These are phyloP conservation scores for Excoecaria agallocha DNA, from an alignment of 345 rosid genomes.

Conservation along the genomic window DNA sequence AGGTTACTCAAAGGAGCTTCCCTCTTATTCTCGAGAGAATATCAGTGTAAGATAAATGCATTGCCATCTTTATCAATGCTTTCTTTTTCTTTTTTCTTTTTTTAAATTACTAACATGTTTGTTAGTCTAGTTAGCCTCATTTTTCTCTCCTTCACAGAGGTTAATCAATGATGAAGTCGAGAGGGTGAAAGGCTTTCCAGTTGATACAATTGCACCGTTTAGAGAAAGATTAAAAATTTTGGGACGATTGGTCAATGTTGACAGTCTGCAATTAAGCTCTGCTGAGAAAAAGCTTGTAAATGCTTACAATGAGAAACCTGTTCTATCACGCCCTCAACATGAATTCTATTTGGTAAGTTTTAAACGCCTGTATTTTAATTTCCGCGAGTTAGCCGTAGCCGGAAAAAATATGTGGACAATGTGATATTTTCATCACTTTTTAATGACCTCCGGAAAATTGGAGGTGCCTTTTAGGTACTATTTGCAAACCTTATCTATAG, in stretches of 20 bases:
- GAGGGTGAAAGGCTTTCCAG: constrained; percentile 84
- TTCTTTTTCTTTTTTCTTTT: too few species aligned
- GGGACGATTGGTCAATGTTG: constrained; percentile 80
- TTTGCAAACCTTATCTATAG: neutral
- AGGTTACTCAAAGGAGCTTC: constrained; percentile 53
- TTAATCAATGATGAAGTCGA: constrained; percentile 83
- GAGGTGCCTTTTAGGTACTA: neutral
- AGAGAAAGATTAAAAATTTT: constrained; percentile 89
- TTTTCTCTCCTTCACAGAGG: constrained; percentile 43
- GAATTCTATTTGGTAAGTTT: constrained; percentile 62
- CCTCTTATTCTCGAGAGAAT: constrained; percentile 58
- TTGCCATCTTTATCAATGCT: too few species aligned
- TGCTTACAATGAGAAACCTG: constrained; percentile 94
- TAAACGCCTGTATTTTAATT: neutral
- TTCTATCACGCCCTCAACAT: constrained; percentile 95
- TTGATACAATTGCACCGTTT: constrained; percentile 65
- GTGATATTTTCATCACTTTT: neutral
- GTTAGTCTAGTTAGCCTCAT: neutral
- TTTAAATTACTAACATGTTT: neutral
- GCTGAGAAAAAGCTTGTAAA: constrained; percentile 89
- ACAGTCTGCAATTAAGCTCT: constrained; percentile 74
- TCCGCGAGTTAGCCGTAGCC: neutral
- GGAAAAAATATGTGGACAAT: neutral
- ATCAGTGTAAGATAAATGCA: constrained; percentile 39
- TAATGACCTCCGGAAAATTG: too few species aligned